phyloP scores from a whole-genome alignment of 129 eudicot genomes.

The Ambrosia trifida region DNA sequence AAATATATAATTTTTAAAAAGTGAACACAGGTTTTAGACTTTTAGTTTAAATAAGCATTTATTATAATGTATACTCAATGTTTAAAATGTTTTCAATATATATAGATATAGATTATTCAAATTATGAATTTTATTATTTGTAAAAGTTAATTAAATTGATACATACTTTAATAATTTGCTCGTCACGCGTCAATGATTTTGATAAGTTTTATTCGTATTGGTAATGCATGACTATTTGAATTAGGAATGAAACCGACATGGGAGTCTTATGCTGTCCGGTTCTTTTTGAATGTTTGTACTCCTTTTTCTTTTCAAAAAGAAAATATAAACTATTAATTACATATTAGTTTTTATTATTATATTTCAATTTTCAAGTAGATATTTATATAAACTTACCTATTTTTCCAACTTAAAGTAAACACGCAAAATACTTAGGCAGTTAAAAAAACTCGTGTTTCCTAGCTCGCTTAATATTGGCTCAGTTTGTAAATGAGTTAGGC shows the following conservation, averaged over 20 bases:
- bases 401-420: background rate
- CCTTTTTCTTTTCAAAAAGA: background rate
- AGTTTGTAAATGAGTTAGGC: too few species aligned
- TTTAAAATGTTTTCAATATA: background rate
- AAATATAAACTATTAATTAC: background rate
- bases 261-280: slow-evolving; percentile 26
- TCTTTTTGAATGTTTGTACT: slow-evolving; percentile 16
- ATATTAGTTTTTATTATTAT: background rate
- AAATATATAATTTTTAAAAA: background rate
- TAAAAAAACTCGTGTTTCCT: too few species aligned
- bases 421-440: too few species aligned
- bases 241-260: slow-evolving; percentile 9
- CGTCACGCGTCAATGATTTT: too few species aligned
- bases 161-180: too few species aligned
- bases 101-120: too few species aligned
- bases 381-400: background rate
- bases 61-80: too few species aligned
- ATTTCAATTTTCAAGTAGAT: background rate
- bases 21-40: background rate
- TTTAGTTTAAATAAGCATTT: background rate
- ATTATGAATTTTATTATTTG: too few species aligned
- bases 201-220: background rate
- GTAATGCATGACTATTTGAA: background rate
- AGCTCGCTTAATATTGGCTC: too few species aligned
- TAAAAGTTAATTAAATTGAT: too few species aligned